Evolutionary conservation across 768 basidiomycete genomes (phyloP), one percentile per base, ranked within the genome.

Genomic region (Ramaria sp.): DNA sequence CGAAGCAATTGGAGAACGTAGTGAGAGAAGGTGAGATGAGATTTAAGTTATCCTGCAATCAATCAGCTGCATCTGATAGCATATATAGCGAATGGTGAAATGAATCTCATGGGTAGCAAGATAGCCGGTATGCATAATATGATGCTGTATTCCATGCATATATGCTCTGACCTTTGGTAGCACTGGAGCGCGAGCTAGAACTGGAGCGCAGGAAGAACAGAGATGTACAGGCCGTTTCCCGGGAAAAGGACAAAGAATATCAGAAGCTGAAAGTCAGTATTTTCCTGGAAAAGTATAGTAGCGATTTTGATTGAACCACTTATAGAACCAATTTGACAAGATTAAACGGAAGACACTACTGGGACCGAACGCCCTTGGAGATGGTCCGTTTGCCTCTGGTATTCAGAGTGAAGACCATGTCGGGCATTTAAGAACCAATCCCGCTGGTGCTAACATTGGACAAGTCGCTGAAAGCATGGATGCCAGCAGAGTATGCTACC

Each of bases 1-100:
- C 90, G 63, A 90, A 92, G 61, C 88, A 91, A 61, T 67, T 92
- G 1, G 88, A 90, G 28, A 91, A 83, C 62, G 86, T 91, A 43
- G 72, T 92, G 55, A 71, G 88, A 68, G 89, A 92, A 80, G 88
- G 88, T 86, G 55, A 30, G 61, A n/a, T 27, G n/a, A 22, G 5
- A n/a, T 24, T 7, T 41, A 8, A 37, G 18, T 55, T 55, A 30
- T 34, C 16, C 22, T n/a, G 12, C 18, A 58, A 15, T 32, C 25
- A n/a, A 56, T 8, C 48, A 15, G 27, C 13, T 24, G 44, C 15
- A 20, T 44, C 32, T 18, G 9, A 34, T n/a, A 20, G 16, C 48
- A 34, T 48, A 1, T 38, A 1, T 56, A 91, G 89, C 89, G 3
- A 88, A 90, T 57, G 77, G 82, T 27, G 87, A 91, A 67, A 78